Evolutionary conservation across 2,329 filamentous ascomycete genomes (phyloP).

Genomic region (Ploettnerulaceae sp.): DNA sequence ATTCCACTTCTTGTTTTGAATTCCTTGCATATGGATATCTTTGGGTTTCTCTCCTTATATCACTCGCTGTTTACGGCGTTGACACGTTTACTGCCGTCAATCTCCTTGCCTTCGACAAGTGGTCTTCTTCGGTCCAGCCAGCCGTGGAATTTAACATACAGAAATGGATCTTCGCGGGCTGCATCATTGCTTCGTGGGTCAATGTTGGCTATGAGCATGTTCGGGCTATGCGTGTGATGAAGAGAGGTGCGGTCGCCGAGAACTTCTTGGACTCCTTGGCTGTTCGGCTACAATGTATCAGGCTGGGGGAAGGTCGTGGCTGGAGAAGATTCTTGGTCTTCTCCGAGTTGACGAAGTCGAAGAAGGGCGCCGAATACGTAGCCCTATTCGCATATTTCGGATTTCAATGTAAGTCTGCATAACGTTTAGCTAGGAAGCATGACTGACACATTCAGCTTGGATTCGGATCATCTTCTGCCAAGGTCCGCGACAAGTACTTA

Average conservation of each 20-base stretch:
- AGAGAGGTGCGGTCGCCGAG: slow-evolving; percentile 78
- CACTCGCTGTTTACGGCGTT: slow-evolving; percentile 78
- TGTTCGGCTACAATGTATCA: slow-evolving; percentile 75
- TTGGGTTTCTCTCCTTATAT: slow-evolving; percentile 73
- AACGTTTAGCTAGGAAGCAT: neutral
- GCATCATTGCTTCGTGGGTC: slow-evolving; percentile 85
- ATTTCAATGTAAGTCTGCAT: slow-evolving; percentile 51
- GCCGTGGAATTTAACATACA: slow-evolving; percentile 71
- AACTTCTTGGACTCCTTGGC: slow-evolving; percentile 88
- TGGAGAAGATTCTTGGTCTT: slow-evolving; percentile 79
- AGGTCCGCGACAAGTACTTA: slow-evolving; percentile 86
- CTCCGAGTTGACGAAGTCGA: slow-evolving; percentile 65
- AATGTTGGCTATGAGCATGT: slow-evolving; percentile 78
- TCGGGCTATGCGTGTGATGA: slow-evolving; percentile 75
- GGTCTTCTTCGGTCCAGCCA: slow-evolving; percentile 79
- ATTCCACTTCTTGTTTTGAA: slow-evolving; percentile 70
- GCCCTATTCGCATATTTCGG: slow-evolving; percentile 67
- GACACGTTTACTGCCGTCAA: slow-evolving; percentile 94
- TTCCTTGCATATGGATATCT: slow-evolving; percentile 80
- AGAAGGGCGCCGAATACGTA: slow-evolving; percentile 68
- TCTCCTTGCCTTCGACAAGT: slow-evolving; percentile 80
- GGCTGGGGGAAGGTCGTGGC: slow-evolving; percentile 68
- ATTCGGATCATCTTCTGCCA: slow-evolving; percentile 86
- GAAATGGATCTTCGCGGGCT: slow-evolving; percentile 92
- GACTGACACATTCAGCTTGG: slow-evolving; percentile 54